Percentiles rank a stretch among this genome's conserved stretches.
phyloP scores from a whole-genome alignment of 164 flowering plant species.

The Nymphaea colorata region DNA sequence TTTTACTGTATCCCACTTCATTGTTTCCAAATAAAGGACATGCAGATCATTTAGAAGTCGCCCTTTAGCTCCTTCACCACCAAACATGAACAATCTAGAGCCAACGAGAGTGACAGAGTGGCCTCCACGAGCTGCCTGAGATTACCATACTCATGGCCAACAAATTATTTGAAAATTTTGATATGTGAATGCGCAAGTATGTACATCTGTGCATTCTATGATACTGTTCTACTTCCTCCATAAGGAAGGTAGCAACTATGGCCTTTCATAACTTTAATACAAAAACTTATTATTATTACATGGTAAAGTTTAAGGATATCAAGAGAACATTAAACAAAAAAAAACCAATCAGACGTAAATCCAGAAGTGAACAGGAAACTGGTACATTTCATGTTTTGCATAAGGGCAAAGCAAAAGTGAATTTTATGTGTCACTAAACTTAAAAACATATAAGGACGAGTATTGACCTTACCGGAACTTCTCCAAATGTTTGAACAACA shows the following conservation, averaged over 20 bases:
- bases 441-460: neutral
- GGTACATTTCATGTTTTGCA: neutral
- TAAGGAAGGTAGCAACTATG: neutral
- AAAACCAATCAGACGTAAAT: too few relatives aligned
- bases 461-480: conserved; percentile 53
- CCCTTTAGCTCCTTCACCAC: conserved; percentile 70
- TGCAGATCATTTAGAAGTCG: conserved; percentile 74
- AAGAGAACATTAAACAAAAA: too few relatives aligned
- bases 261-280: neutral
- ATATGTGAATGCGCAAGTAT: neutral
- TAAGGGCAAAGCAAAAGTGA: neutral
- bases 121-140: conserved; percentile 83
- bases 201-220: neutral
- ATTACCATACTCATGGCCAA: conserved; percentile 2
- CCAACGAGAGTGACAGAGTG: conserved; percentile 71
- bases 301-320: too few relatives aligned
- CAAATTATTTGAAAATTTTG: neutral
- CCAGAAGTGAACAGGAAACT: too few relatives aligned
- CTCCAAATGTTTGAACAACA: conserved; percentile 56
- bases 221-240: neutral
- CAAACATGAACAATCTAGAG: conserved; percentile 73
- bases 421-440: neutral
- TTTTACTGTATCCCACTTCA: neutral
- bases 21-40: conserved; percentile 67
- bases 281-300: neutral